Evolutionary conservation across 768 basidiomycete species (phyloP).

Genomic region (Leccinum rimulosum): DNA sequence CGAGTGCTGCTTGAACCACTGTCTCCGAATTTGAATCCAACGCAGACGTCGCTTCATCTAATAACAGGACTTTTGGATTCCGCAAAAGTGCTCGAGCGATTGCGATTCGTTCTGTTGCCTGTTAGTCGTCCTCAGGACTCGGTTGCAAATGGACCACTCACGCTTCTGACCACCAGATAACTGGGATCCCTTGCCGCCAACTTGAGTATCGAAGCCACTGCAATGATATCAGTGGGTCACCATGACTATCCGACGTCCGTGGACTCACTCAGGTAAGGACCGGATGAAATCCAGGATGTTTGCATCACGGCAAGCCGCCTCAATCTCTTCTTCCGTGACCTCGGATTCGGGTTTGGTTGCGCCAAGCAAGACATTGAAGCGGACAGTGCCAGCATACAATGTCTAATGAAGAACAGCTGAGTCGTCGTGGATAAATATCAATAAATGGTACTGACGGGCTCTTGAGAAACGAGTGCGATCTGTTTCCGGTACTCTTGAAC

Average conservation of each 20-base stretch:
- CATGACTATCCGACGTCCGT: background rate
- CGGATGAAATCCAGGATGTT: constrained; percentile 91
- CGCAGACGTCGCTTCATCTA: constrained; percentile 91
- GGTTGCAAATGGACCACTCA: constrained; percentile 32
- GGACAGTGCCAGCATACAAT: constrained; percentile 86
- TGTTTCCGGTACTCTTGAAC: constrained; percentile 86
- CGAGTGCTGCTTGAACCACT: constrained; percentile 92
- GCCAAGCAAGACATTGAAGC: constrained; percentile 89
- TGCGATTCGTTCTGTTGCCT: constrained; percentile 55
- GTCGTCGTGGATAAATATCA: constrained; percentile 4
- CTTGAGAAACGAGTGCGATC: constrained; percentile 89
- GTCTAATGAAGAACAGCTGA: constrained; percentile 35
- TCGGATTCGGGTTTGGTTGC: constrained; percentile 72
- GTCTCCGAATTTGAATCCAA: constrained; percentile 90
- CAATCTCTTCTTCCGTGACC: constrained; percentile 85
- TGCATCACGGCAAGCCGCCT: constrained; percentile 82
- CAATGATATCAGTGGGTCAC: constrained; percentile 8
- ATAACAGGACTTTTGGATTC: constrained; percentile 82
- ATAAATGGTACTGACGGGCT: constrained; percentile 42
- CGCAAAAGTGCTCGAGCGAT: constrained; percentile 91
- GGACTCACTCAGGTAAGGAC: constrained; percentile 71
- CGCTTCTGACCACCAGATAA: constrained; percentile 88
- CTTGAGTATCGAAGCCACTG: constrained; percentile 88
- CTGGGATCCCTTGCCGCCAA: constrained; percentile 88
- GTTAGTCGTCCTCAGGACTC: background rate